Conservation (phyloP, 768 basidiomycete genomes). For the Lentinula raphanica region DNA sequence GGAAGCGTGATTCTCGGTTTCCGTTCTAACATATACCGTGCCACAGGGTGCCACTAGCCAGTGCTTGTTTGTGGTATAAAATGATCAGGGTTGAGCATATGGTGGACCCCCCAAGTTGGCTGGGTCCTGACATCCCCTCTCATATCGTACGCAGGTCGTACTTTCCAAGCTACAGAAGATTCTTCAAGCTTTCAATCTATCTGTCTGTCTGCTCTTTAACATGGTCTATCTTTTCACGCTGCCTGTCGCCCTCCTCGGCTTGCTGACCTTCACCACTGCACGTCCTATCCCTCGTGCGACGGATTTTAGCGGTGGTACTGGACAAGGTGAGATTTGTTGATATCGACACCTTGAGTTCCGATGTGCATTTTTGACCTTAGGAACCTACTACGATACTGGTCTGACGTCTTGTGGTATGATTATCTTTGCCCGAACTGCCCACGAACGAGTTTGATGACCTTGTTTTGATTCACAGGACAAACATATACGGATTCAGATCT, state of each 20-base stretch:
- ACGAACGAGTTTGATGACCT: neutral
- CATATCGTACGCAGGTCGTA: neutral
- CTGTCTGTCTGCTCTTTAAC: neutral
- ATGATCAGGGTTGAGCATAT: neutral
- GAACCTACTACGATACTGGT: conserved; percentile 32
- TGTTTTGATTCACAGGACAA: conserved; percentile 7
- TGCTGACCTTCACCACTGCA: neutral
- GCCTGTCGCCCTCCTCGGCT: neutral
- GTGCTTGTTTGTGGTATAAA: neutral
- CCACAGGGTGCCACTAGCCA: neutral
- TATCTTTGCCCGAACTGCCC: neutral
- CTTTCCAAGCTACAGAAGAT: neutral
- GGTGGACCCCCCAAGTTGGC: neutral
- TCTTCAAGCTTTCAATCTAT: neutral
- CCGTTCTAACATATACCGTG: no score
- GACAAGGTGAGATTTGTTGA: neutral
- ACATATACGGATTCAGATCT: conserved; percentile 28
- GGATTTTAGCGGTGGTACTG: conserved; percentile 1
- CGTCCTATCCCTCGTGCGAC: conserved; percentile 1
- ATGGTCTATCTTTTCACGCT: neutral
- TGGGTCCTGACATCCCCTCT: neutral
- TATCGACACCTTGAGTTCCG: neutral
- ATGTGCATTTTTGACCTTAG: conserved; percentile 11
- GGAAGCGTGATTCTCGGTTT: neutral
- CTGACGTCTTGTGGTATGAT: conserved; percentile 33